phyloP scores from a whole-genome alignment of 1,284 basidiomycete species.

The Trichosporon coremiiforme region DNA sequence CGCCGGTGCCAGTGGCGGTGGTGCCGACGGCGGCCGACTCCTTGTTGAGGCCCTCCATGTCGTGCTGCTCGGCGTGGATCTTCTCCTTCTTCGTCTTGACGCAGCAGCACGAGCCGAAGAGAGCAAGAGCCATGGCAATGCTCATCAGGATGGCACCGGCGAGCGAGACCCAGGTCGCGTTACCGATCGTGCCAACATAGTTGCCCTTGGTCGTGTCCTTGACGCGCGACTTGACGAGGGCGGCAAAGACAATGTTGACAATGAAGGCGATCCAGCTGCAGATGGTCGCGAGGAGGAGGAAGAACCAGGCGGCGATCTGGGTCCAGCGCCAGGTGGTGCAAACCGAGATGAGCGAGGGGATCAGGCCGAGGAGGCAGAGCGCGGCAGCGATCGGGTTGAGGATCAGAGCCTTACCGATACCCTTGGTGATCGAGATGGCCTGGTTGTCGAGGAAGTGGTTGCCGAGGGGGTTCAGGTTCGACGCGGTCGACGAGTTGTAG shows the following conservation, averaged over 20 bases:
- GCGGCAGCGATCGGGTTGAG: conserved; percentile 26
- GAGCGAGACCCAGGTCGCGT: conserved; percentile 26
- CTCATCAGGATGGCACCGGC: conserved; percentile 26
- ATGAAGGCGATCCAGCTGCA: conserved; percentile 23
- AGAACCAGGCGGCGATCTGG: conserved; percentile 19
- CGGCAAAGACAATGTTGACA: conserved; percentile 25
- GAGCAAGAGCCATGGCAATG: conserved; percentile 21
- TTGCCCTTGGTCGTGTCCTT: conserved; percentile 21
- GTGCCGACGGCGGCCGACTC: not conserved
- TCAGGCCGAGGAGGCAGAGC: conserved; percentile 20
- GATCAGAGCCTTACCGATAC: conserved; percentile 23
- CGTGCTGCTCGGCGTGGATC: conserved; percentile 1
- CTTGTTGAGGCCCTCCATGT: conserved; percentile 20
- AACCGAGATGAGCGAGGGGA: conserved; percentile 24
- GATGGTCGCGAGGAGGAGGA: conserved; percentile 23
- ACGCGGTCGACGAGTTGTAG: conserved; percentile 10
- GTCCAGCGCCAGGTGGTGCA: conserved; percentile 23
- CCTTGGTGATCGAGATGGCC: conserved; percentile 12
- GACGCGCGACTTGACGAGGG: conserved; percentile 17
- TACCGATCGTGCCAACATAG: conserved; percentile 19
- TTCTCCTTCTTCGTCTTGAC: conserved; percentile 21
- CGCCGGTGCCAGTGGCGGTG: too few relatives aligned
- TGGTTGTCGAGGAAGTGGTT: conserved; percentile 20
- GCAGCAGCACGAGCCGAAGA: conserved; percentile 27
- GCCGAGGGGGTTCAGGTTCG: conserved; percentile 21